Conservation (phyloP, 495 filamentous ascomycete genomes). For the Cairneyella variabilis region DNA sequence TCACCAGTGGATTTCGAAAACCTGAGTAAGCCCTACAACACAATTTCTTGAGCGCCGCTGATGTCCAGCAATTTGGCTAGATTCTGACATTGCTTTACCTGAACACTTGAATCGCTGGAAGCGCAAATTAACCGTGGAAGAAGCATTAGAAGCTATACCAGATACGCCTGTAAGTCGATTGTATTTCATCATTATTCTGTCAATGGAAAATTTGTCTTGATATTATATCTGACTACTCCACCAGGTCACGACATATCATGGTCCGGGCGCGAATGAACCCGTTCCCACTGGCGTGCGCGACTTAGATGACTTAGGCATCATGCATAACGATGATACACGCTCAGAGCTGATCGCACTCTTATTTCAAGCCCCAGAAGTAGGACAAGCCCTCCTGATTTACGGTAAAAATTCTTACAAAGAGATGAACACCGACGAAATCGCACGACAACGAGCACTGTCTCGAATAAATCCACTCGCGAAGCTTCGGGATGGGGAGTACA, state of each 20-base stretch:
- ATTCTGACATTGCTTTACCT: slow-evolving; percentile 1
- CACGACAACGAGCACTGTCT: background rate
- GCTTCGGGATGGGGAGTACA: background rate
- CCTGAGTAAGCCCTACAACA: background rate
- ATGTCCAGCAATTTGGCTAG: background rate
- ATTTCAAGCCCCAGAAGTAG: background rate
- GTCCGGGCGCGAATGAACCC: background rate
- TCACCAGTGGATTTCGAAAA: slow-evolving; percentile 1
- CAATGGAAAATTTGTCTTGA: background rate
- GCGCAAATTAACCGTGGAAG: background rate
- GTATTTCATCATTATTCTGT: background rate
- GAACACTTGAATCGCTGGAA: background rate
- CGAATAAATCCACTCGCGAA: background rate
- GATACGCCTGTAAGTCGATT: background rate
- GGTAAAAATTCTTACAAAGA: background rate
- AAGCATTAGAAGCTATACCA: background rate
- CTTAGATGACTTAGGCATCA: background rate
- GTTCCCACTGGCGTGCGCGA: background rate
- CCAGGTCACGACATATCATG: background rate
- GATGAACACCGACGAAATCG: background rate
- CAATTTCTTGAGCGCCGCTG: background rate
- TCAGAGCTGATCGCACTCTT: background rate
- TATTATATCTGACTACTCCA: background rate
- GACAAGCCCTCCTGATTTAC: background rate
- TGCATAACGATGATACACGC: background rate